phyloP scores from a whole-genome alignment of 129 eudicot species.

The Ambrosia trifida region DNA sequence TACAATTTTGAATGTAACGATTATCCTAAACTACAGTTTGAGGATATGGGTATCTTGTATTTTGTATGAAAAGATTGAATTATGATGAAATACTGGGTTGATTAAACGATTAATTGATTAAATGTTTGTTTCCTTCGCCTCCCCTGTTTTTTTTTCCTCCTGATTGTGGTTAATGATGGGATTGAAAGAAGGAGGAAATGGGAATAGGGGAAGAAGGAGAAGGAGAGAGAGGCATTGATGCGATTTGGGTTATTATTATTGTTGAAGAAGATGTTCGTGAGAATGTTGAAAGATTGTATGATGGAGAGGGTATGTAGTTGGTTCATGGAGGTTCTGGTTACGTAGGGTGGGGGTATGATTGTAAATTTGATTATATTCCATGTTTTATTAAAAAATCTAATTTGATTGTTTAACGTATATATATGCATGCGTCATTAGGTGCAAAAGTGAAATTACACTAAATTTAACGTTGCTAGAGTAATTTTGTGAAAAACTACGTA shows the following conservation, averaged over 20 bases:
- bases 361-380: neutral
- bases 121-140: conserved; percentile 20
- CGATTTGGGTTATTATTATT: conserved; percentile 24
- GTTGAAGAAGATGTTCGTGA: conserved; percentile 10
- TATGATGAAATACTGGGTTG: neutral
- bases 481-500: no score
- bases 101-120: neutral
- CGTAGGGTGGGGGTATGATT: conserved; percentile 19
- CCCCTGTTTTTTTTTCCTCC: conserved; percentile 29
- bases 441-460: no score
- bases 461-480: no score
- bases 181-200: conserved; percentile 15
- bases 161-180: neutral
- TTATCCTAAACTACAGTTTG: neutral
- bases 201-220: conserved; percentile 27
- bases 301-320: conserved; percentile 32
- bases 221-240: conserved; percentile 21
- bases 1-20: neutral
- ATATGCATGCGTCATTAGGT: no score
- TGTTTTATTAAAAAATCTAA: no score
- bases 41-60: neutral
- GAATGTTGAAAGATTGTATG: conserved; percentile 17
- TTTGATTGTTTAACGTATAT: no score
- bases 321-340: conserved; percentile 33
- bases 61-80: neutral